Evolutionary conservation across 345 rosid species (phyloP).

Genomic region (Reutealis trisperma): DNA sequence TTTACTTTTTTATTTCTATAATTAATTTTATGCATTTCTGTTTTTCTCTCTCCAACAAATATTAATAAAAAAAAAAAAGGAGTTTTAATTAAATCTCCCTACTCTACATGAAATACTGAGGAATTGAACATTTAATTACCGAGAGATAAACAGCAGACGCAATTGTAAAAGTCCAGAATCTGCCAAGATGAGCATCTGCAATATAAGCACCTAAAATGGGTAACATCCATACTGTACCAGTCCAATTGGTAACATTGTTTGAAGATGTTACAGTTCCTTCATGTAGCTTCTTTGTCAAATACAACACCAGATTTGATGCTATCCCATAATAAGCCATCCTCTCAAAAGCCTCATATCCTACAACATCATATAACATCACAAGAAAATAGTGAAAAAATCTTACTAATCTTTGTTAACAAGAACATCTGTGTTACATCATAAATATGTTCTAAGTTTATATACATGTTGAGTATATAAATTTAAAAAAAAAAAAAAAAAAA

Average conservation of each 20-base stretch:
- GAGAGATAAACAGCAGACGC: constrained; percentile 47
- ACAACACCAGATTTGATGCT: constrained; percentile 59
- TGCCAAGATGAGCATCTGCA: constrained; percentile 64
- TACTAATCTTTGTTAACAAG: no score
- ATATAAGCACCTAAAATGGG: constrained; percentile 62
- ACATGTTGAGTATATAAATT: neutral
- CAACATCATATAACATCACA: neutral
- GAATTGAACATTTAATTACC: constrained; percentile 21
- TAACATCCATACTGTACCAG: constrained; percentile 60
- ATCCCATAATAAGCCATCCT: constrained; percentile 71
- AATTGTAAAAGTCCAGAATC: constrained; percentile 54
- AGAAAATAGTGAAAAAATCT: no score
- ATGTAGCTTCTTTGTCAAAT: constrained; percentile 46
- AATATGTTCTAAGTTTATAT: no score
- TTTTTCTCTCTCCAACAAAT: no score
- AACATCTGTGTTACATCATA: no score
- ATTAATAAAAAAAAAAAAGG: no score
- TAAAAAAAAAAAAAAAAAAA: no score
- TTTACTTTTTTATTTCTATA: no score
- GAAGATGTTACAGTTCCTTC: constrained; percentile 64
- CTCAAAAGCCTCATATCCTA: constrained; percentile 67
- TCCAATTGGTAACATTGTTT: constrained; percentile 66
- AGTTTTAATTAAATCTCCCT: no score
- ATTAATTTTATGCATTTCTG: no score
- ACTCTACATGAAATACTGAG: no score